Conservation (phyloP, 768 basidiomycete species). For the Mycena galopus region DNA sequence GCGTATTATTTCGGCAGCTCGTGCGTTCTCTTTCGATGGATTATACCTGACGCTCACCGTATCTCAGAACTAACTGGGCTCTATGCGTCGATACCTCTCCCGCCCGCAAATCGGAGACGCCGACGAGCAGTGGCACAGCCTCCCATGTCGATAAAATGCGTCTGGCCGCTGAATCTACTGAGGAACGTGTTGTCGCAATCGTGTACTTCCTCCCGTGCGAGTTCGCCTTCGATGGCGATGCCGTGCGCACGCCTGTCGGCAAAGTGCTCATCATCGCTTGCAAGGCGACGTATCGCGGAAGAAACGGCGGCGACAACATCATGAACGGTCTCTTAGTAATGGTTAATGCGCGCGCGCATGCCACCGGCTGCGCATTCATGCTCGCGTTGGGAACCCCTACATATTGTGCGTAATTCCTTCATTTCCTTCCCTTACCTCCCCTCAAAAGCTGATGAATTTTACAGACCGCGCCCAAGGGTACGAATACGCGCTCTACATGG, state of each 20-base stretch:
- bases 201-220: constrained; percentile 4
- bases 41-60: neutral
- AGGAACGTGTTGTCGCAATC: constrained; percentile 6
- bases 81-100: too few relatives aligned
- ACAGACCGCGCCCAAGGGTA: constrained; percentile 17
- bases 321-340: constrained; percentile 15
- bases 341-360: neutral
- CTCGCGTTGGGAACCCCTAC: neutral
- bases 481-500: constrained; percentile 18
- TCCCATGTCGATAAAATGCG: constrained; percentile 10
- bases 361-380: constrained; percentile 7
- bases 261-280: constrained; percentile 9
- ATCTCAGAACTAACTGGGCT: constrained; percentile 7
- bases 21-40: neutral
- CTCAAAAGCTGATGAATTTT: neutral
- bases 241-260: constrained; percentile 5
- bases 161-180: neutral
- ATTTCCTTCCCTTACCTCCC: too few relatives aligned
- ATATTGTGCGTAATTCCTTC: neutral
- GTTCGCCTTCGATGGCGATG: constrained; percentile 11
- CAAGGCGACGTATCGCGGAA: neutral
- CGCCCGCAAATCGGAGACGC: neutral
- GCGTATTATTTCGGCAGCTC: constrained; percentile 6
- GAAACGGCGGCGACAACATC: constrained; percentile 6
- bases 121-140: neutral